Evolutionary conservation across 129 eudicot species (phyloP).

Genomic region (Tagetes erecta): DNA sequence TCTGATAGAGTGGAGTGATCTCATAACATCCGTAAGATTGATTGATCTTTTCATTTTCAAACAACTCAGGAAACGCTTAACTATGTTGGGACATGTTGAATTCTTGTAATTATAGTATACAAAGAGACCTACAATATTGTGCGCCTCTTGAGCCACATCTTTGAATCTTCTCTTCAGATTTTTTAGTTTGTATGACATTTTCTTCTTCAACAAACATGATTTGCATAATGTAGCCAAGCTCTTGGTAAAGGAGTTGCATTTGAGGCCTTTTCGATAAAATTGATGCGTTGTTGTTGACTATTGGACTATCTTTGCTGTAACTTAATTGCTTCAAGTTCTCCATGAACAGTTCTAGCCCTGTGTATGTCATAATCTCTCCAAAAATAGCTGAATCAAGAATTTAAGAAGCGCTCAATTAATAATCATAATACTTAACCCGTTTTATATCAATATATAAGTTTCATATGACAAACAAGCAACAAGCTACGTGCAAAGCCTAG

Average conservation of each 20-base stretch:
- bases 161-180: conserved; percentile 8
- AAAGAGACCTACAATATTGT: neutral
- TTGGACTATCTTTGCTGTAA: neutral
- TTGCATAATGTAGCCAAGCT: conserved; percentile 1
- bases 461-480: no score
- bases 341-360: conserved; percentile 10
- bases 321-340: conserved; percentile 19
- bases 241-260: conserved; percentile 21
- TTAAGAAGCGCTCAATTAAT: no score
- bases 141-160: conserved; percentile 18
- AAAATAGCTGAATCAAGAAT: neutral
- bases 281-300: neutral
- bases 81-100: neutral
- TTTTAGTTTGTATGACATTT: neutral
- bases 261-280: neutral
- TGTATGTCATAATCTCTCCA: conserved; percentile 13
- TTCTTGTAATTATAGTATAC: neutral
- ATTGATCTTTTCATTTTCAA: neutral
- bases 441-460: no score
- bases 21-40: conserved; percentile 16
- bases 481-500: no score
- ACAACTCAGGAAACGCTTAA: neutral
- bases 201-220: neutral
- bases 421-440: no score
- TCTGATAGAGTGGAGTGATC: conserved; percentile 1